Evolutionary conservation across 805 yeast genomes (phyloP).

Genomic region (Babjeviella inositovora): DNA sequence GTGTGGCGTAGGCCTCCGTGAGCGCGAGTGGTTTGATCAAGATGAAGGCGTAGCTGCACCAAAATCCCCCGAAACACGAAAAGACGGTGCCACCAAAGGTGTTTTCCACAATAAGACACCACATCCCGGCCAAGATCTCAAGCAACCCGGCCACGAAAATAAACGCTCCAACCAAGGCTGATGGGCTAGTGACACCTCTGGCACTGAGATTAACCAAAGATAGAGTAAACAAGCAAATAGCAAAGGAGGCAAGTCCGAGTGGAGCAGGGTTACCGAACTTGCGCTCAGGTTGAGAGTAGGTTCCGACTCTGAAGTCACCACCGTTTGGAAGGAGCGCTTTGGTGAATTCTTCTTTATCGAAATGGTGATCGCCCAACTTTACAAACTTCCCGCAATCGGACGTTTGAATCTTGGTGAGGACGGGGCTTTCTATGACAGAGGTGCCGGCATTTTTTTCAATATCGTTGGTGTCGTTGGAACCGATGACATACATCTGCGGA

Average conservation of each 20-base stretch:
- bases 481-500: no score
- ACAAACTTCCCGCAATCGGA: no score
- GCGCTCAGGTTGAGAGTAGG: conserved; percentile 26
- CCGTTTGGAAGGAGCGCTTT: no score
- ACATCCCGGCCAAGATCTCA: conserved; percentile 31
- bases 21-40: conserved; percentile 26
- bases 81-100: conserved; percentile 41
- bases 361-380: no score
- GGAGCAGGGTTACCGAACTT: conserved; percentile 36
- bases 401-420: no score
- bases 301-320: no score
- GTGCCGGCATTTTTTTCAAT: no score
- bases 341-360: no score
- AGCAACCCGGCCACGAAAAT: conserved; percentile 33
- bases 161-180: conserved; percentile 25
- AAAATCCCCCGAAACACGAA: conserved; percentile 37
- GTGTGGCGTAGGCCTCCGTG: conserved; percentile 16
- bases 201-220: conserved; percentile 30
- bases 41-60: conserved; percentile 31
- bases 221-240: conserved; percentile 26
- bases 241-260: conserved; percentile 32
- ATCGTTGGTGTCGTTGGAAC: no score
- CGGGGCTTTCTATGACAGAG: no score
- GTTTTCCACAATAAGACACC: conserved; percentile 33
- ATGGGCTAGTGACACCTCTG: conserved; percentile 22